Evolutionary conservation across 2,329 filamentous ascomycete genomes (phyloP).

Genomic region (Penicillium freii): DNA sequence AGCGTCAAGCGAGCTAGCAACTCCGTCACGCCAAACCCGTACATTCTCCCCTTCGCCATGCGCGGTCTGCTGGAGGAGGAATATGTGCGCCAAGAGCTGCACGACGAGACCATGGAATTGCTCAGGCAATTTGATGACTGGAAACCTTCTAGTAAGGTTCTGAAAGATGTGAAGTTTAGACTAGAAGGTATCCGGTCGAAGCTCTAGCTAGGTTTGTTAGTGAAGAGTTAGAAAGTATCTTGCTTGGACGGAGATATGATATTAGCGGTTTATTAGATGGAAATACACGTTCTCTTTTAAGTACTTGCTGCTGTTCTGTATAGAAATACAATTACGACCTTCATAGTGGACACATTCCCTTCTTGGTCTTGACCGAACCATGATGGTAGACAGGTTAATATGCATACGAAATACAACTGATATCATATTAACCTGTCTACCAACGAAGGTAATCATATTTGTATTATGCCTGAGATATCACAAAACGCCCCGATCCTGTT

Average conservation of each 20-base stretch:
- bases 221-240: conserved; percentile 1
- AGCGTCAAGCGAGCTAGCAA: conserved; percentile 52
- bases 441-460: not conserved
- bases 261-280: not conserved
- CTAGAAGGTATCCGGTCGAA: conserved; percentile 89
- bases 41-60: conserved; percentile 93
- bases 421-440: not conserved
- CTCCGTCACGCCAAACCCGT: conserved; percentile 65
- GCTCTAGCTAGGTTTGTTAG: conserved; percentile 50
- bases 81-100: conserved; percentile 77
- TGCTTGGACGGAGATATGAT: not conserved
- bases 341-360: not conserved
- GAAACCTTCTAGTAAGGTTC: conserved; percentile 82
- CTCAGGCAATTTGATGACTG: conserved; percentile 89
- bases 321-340: not conserved
- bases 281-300: not conserved
- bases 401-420: too few species aligned
- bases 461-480: not conserved
- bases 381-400: too few species aligned
- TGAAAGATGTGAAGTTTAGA: conserved; percentile 95
- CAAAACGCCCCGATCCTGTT: not conserved
- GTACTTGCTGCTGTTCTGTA: not conserved
- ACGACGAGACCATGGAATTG: conserved; percentile 72
- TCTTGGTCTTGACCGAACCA: not conserved
- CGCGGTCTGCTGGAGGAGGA: conserved; percentile 89